These are phyloP conservation scores for Fusarium ambrosium DNA, from an alignment of 2,329 filamentous ascomycete species.

Conservation along the genomic window DNA sequence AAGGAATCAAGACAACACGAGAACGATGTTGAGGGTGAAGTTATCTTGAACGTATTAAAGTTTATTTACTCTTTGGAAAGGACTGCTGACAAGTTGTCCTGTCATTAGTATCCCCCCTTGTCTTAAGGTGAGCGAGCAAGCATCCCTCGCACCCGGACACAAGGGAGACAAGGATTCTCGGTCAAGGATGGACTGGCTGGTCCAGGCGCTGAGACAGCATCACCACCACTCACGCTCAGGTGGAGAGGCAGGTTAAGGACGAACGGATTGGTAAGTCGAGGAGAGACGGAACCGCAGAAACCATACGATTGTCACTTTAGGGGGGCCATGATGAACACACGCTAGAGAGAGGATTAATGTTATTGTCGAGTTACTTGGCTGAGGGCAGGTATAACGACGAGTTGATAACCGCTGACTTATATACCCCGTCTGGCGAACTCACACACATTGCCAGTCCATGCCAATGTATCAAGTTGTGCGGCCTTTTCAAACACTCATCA, in stretches of 20 bases:
- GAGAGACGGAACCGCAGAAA: neutral
- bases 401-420: neutral
- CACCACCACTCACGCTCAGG: neutral
- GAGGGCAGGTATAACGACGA: neutral
- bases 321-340: neutral
- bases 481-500: constrained; percentile 1
- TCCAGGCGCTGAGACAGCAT: neutral
- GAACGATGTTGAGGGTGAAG: neutral
- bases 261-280: constrained; percentile 10
- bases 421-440: neutral
- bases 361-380: neutral
- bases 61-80: no score
- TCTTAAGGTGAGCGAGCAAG: neutral
- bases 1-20: neutral
- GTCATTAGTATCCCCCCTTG: no score
- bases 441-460: neutral
- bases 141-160: neutral
- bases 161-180: neutral
- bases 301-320: neutral
- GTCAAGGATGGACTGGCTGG: neutral
- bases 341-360: neutral
- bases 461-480: neutral
- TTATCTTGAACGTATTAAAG: neutral
- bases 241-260: neutral
- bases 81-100: no score